Evolutionary conservation across 2,329 filamentous ascomycete species (phyloP).

Genomic region (Xylaria sp.): DNA sequence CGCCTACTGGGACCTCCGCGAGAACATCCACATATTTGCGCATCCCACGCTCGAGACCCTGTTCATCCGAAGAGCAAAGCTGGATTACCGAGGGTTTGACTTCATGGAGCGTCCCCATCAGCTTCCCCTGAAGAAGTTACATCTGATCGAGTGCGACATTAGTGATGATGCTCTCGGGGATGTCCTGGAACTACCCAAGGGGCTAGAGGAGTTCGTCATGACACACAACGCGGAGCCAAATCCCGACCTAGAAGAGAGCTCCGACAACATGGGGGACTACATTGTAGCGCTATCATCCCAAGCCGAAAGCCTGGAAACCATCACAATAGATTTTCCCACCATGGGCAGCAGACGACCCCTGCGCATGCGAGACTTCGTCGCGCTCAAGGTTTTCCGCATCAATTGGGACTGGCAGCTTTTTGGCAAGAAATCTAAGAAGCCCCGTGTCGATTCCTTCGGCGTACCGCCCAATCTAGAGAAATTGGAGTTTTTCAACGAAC

Average conservation of each 20-base stretch:
- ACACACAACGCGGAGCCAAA: constrained; percentile 55
- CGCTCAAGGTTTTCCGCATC: constrained; percentile 55
- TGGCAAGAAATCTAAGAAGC: constrained; percentile 57
- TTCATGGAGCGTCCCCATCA: constrained; percentile 60
- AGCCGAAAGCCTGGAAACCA: constrained; percentile 56
- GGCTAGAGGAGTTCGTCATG: constrained; percentile 60
- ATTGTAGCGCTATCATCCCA: constrained; percentile 57
- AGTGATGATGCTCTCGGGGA: constrained; percentile 58
- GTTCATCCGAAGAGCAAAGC: constrained; percentile 57
- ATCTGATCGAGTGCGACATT: constrained; percentile 63
- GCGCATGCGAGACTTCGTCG: constrained; percentile 57
- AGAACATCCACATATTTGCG: constrained; percentile 64
- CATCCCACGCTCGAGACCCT: constrained; percentile 62
- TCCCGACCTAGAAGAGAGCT: constrained; percentile 60
- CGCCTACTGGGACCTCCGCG: constrained; percentile 62
- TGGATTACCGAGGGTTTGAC: constrained; percentile 61
- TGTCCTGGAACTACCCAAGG: constrained; percentile 58
- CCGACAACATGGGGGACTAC: constrained; percentile 60
- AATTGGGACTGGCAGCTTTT: constrained; percentile 63
- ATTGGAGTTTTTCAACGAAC: constrained; percentile 59
- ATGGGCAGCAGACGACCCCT: constrained; percentile 56
- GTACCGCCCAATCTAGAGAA: constrained; percentile 59
- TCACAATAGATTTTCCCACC: constrained; percentile 59
- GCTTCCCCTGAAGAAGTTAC: constrained; percentile 57
- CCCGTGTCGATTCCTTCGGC: constrained; percentile 59